Conservation (phyloP, 176 grass and related monocot species). For the Phoenix dactylifera region DNA sequence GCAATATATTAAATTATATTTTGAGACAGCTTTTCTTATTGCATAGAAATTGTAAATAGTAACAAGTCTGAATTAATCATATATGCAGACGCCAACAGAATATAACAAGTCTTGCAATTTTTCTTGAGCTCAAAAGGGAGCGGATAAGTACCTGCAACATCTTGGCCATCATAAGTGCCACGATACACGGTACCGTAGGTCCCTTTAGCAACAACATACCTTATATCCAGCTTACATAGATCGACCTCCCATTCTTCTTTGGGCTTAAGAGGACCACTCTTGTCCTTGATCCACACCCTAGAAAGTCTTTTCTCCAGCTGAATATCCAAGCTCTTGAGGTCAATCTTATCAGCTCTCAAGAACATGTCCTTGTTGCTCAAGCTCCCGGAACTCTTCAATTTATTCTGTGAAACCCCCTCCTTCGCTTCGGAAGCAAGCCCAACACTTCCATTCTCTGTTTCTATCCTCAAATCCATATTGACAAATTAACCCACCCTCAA, state of each 20-base stretch:
- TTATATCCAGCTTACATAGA: slow-evolving; percentile 64
- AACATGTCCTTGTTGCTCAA: slow-evolving; percentile 38
- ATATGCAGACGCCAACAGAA: too few species aligned
- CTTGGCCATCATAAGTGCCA: slow-evolving; percentile 57
- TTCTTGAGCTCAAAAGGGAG: not conserved
- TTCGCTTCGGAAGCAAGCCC: not conserved
- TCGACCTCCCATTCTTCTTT: slow-evolving; percentile 77
- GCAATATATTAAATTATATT: too few species aligned
- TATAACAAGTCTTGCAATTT: not conserved
- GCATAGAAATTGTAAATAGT: not conserved
- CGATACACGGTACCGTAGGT: slow-evolving; percentile 87
- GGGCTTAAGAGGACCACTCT: slow-evolving; percentile 22
- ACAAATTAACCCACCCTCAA: not conserved
- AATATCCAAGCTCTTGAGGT: slow-evolving; percentile 56
- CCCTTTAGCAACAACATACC: slow-evolving; percentile 54
- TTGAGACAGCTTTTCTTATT: too few species aligned
- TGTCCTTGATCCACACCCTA: slow-evolving; percentile 54
- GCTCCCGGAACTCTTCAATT: slow-evolving; percentile 2
- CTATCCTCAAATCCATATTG: slow-evolving; percentile 20
- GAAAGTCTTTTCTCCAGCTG: slow-evolving; percentile 79
- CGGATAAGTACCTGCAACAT: slow-evolving; percentile 54
- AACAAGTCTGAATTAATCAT: too few species aligned
- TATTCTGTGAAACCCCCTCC: slow-evolving; percentile 4
- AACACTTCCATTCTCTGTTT: not conserved
- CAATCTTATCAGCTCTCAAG: slow-evolving; percentile 58